Evolutionary conservation across 345 rosid genomes (phyloP).

Genomic region (Arabis hirsuta): DNA sequence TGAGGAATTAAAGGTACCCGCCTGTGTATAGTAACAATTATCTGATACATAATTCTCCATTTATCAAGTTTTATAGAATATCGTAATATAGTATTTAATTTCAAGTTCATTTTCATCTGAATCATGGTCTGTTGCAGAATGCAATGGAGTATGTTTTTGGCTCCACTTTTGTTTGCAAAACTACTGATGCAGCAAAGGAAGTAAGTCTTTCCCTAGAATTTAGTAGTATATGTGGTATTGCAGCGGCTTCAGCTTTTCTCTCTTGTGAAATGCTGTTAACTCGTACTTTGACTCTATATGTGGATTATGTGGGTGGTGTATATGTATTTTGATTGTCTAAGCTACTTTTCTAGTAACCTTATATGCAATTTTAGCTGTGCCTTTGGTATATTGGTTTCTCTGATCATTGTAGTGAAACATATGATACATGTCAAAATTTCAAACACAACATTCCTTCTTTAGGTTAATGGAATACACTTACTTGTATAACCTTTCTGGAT

Average conservation of each 20-base stretch:
- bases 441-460: too few species aligned
- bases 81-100: background rate
- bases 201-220: conserved; percentile 48
- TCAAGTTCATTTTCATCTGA: background rate
- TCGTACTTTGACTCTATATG: background rate
- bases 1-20: conserved; percentile 70
- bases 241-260: conserved; percentile 9
- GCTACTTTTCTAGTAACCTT: conserved; percentile 20
- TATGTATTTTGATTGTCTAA: conserved; percentile 21
- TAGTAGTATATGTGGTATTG: background rate
- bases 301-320: conserved; percentile 13
- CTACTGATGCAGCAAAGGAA: conserved; percentile 83
- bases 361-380: background rate
- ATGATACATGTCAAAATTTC: background rate
- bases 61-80: conserved; percentile 23
- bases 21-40: conserved; percentile 12
- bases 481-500: conserved; percentile 7
- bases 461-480: background rate
- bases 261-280: background rate
- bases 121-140: conserved; percentile 55
- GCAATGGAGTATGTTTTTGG: conserved; percentile 97
- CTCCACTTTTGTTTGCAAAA: conserved; percentile 94
- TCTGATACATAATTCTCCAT: conserved; percentile 26
- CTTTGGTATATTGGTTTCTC: conserved; percentile 11
- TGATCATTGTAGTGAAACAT: conserved; percentile 14